Base-by-base conservation (phyloP, 805 yeast genomes). In the Candida corydali region DNA sequence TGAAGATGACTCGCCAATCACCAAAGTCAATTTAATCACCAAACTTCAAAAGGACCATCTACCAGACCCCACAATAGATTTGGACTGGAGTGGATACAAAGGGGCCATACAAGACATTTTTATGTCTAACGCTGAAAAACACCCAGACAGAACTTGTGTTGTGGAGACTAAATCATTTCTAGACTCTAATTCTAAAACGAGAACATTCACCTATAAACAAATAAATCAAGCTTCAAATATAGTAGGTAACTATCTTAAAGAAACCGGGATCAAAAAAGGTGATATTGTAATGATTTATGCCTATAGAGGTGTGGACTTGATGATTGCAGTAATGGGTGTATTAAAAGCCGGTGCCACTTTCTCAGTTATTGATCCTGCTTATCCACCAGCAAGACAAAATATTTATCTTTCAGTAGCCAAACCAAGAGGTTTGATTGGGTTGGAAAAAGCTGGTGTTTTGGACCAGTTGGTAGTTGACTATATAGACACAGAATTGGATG, bases 221-320 rank as follows among this genome's bases (percentile, higher is more conserved):
- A 91, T 93, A 51, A 80, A 93, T 59, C 84, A 86, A 58, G 91
- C 97, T 2, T 87, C 97, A 10, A 93, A 94, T 53, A 74, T 88
- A 19, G 89, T 93, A 12, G 98, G 96, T 24, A 91, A 93, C 62
- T 84, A 86, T 53, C 72, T 93, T 50, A 80, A 86, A 40, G 64
- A 74, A 17, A 77, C 82, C 5, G 98, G 98, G 10, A 82, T 93
- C 51, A 69, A 76, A 45, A 73, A 84, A 52, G 98, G 98, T 39
- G 98, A 93, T 58, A 87, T 93, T 12, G 98, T 93, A 12, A 89
- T 89, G 95, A 89, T 94, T 49, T 93, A 93, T 57, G 96, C 98
- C 17, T 86, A 91, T 54, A 80, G 99, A 62, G 96, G 97, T 50
- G 98, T 93, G 6, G 99, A 93, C 57, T 70, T 93, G 44, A 86